Percentiles rank a stretch among this genome's conserved stretches.
Evolutionary conservation across 805 yeast species (phyloP).

Genomic region (Wickerhamomyces queroliae): DNA sequence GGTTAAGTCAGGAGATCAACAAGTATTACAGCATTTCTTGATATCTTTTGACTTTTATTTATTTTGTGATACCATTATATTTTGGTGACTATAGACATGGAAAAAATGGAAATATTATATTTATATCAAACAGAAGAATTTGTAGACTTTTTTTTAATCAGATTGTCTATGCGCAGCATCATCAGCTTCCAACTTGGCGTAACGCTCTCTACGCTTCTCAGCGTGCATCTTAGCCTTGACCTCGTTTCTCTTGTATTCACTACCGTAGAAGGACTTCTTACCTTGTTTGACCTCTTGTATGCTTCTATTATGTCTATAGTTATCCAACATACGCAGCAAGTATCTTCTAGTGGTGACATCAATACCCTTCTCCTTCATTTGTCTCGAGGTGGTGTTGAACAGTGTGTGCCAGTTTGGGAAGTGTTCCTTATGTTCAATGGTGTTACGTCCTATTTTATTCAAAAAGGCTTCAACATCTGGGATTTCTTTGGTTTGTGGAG

Average conservation of each 20-base stretch:
- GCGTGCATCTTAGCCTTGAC: slow-evolving; percentile 54
- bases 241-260: slow-evolving; percentile 76
- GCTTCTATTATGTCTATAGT: slow-evolving; percentile 50
- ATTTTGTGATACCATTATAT: too few species aligned
- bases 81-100: not conserved
- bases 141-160: slow-evolving; percentile 1
- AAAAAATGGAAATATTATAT: slow-evolving; percentile 1
- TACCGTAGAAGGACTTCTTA: slow-evolving; percentile 74
- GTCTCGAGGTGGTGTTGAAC: slow-evolving; percentile 45
- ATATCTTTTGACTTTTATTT: not conserved
- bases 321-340: slow-evolving; percentile 67
- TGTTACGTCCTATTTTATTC: slow-evolving; percentile 70
- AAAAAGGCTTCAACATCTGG: slow-evolving; percentile 75
- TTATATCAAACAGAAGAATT: not conserved
- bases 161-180: slow-evolving; percentile 11
- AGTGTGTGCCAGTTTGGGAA: slow-evolving; percentile 71
- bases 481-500: slow-evolving; percentile 44
- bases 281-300: slow-evolving; percentile 55
- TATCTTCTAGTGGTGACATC: slow-evolving; percentile 69
- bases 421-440: slow-evolving; percentile 57
- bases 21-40: slow-evolving; percentile 9
- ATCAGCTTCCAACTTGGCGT: slow-evolving; percentile 14
- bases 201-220: slow-evolving; percentile 26
- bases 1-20: slow-evolving; percentile 39
- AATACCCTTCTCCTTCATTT: slow-evolving; percentile 71